Evolutionary conservation across 129 eudicot species (phyloP), one percentile per base, ranked within the genome.

Genomic region (Flaveria brownii): DNA sequence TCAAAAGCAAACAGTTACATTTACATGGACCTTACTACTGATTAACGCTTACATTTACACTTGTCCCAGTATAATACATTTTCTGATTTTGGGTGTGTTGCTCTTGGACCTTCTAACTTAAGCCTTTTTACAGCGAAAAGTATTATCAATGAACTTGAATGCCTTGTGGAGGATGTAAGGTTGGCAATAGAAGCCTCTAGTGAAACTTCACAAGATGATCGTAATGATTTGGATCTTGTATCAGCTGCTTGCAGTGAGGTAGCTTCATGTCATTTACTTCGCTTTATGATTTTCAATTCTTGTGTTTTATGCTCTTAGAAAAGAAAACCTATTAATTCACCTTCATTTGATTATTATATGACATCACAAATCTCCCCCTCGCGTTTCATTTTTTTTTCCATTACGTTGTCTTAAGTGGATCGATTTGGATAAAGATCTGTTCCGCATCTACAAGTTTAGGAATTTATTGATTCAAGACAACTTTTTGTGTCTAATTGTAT

Each of bases 61-160:
- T 30, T 72, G 13, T n/a, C 76, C 50, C 76, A 2, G 45, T 10
- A 51, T 2, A 60, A 8, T 33, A 9, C 22, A 13, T 12, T 57
- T 43, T 49, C 12, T 54, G 43, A 17, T 8, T 49, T 6, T 36
- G 9, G 10, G 30, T 68, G 36, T 66, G n/a, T 66, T 5, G 23
- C 25, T 66, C 9, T 3, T 71, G 45, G 62, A 52, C 15, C 15
- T 28, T 49, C 43, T 71, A 74, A 74, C 62, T 81, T 66, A 36
- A 18, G 20, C 13, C 56, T 26, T 47, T 20, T 63, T 84, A 70
- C 94, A 91, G 92, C 82, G 65, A 87, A 87, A 80, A 14, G 15
- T 76, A 64, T 83, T 12, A 71, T 90, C 16, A 49, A 71, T 56
- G 91, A 90, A 75, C 98, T 93, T 25, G 85, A 83, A 83, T 46